Evolutionary conservation across 169 alveolate species (phyloP).

Genomic region (Plasmodium chabaudi): DNA sequence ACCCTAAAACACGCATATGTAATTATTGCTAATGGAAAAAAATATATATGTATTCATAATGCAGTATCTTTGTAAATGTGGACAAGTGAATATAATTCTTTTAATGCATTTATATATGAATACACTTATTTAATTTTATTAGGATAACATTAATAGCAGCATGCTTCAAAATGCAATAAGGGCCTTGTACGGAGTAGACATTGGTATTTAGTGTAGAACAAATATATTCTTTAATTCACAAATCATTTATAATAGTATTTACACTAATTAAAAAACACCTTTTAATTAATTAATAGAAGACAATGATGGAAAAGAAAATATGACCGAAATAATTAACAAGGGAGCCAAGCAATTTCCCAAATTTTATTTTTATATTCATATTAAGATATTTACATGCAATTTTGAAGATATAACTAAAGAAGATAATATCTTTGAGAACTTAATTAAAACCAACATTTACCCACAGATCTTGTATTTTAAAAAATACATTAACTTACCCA

Average conservation of each 20-base stretch:
- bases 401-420: conserved; percentile 26
- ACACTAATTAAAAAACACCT: conserved; percentile 4
- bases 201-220: conserved; percentile 22
- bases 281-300: conserved; percentile 29
- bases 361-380: conserved; percentile 69
- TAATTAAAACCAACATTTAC: conserved; percentile 65
- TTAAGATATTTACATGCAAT: conserved; percentile 67
- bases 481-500: conserved; percentile 59
- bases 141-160: conserved; percentile 59
- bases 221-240: neutral
- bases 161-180: conserved; percentile 74
- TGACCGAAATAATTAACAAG: conserved; percentile 15
- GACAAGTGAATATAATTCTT: neutral
- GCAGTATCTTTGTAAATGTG: neutral
- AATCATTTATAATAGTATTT: conserved; percentile 1
- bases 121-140: neutral
- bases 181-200: conserved; percentile 50
- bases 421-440: conserved; percentile 52
- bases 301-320: conserved; percentile 31
- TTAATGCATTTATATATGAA: conserved; percentile 7
- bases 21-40: conserved; percentile 8
- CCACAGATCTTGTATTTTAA: conserved; percentile 57
- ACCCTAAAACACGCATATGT: conserved; percentile 54
- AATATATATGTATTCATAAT: neutral
- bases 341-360: conserved; percentile 22